phyloP scores from a whole-genome alignment of 495 filamentous ascomycete genomes.

The Hypoxylon lenormandii region DNA sequence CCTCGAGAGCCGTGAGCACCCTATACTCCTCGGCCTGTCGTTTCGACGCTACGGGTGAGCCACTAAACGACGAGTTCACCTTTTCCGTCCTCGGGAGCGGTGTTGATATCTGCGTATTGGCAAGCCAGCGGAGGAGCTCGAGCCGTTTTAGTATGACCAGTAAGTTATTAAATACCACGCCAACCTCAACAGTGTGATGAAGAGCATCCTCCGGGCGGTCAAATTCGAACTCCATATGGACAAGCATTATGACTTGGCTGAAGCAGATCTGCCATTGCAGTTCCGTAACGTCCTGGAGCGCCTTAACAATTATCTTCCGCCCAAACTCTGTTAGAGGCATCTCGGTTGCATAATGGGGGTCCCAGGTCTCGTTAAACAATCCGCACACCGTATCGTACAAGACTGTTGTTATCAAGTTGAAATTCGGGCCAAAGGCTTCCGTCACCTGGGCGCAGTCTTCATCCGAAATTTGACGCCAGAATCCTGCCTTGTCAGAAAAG shows the following conservation, averaged over 20 bases:
- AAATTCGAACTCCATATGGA: constrained; percentile 83
- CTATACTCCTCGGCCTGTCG: constrained; percentile 56
- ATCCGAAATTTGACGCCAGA: constrained; percentile 78
- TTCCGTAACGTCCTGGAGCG: constrained; percentile 80
- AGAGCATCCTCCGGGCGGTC: constrained; percentile 73
- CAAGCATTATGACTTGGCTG: constrained; percentile 82
- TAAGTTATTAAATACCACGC: constrained; percentile 73
- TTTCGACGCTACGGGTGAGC: constrained; percentile 46
- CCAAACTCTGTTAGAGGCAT: constrained; percentile 76
- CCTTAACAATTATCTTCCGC: constrained; percentile 74
- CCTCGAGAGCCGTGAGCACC: constrained; percentile 64
- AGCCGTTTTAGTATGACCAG: constrained; percentile 76
- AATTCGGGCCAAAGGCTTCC: constrained; percentile 67
- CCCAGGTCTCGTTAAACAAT: constrained; percentile 51
- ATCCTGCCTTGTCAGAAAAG: constrained; percentile 77
- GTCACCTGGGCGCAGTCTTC: constrained; percentile 70
- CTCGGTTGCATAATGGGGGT: constrained; percentile 50
- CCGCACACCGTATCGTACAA: constrained; percentile 63
- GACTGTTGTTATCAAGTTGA: constrained; percentile 65
- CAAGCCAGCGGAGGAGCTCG: constrained; percentile 84
- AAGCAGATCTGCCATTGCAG: constrained; percentile 76
- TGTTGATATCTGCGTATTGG: constrained; percentile 65
- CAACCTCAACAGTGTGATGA: constrained; percentile 71
- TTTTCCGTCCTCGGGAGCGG: constrained; percentile 55
- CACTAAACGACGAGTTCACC: constrained; percentile 38